Evolutionary conservation across 2,329 filamentous ascomycete genomes (phyloP).

Genomic region (Graphilbum ipis-grandicollis): DNA sequence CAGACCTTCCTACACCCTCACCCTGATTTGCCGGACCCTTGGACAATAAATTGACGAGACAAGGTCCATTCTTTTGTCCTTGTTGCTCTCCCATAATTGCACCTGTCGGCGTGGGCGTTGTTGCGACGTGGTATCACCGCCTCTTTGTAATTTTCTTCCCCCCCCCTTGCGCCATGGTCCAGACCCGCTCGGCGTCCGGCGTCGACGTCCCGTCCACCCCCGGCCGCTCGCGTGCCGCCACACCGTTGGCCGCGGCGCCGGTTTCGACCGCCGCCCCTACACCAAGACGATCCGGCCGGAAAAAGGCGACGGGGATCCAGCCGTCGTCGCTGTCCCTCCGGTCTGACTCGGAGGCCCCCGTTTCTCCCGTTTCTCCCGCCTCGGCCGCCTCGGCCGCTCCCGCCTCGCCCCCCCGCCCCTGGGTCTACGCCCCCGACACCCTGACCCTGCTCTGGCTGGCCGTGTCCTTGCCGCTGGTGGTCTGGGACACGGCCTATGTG

Average conservation of each 20-base stretch:
- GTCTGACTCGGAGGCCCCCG: no score
- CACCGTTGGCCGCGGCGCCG: background rate
- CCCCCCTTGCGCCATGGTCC: conserved; percentile 11
- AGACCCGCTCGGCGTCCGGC: conserved; percentile 11
- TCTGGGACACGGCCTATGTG: conserved; percentile 70
- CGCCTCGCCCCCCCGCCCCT: conserved; percentile 11
- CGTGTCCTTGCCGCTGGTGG: conserved; percentile 58
- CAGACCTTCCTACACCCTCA: no score
- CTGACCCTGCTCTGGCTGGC: conserved; percentile 50
- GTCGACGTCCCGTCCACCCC: conserved; percentile 8
- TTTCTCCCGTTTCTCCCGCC: conserved; percentile 2
- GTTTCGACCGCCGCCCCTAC: background rate
- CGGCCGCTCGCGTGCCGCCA: conserved; percentile 3
- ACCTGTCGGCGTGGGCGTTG: no score
- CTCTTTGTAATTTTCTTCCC: no score
- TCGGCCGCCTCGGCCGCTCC: conserved; percentile 1
- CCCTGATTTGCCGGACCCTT: no score
- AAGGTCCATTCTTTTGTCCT: no score
- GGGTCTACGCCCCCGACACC: conserved; percentile 27
- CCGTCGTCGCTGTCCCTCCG: background rate
- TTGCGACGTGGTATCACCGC: no score
- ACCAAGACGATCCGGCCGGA: background rate
- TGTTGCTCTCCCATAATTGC: no score
- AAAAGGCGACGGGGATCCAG: background rate
- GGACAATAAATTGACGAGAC: no score